phyloP scores from a whole-genome alignment of 2,329 filamentous ascomycete genomes.

The Cladophialophora carrionii region DNA sequence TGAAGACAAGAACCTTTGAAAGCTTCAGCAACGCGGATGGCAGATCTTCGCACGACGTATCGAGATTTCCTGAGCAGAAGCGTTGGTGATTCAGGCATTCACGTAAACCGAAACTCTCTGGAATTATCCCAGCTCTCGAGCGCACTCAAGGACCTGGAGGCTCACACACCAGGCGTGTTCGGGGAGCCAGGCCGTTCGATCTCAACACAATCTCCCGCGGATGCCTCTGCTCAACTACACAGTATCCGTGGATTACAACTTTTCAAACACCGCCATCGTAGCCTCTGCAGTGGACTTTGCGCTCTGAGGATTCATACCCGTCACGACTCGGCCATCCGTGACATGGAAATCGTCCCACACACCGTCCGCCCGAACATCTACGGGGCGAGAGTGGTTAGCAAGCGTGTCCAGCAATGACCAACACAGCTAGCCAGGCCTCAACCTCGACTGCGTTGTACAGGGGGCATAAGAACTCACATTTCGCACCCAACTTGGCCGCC shows the following conservation, averaged over 20 bases:
- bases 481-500: conserved; percentile 41
- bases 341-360: conserved; percentile 43
- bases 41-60: neutral
- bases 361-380: conserved; percentile 41
- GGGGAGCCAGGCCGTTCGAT: neutral
- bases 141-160: neutral
- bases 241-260: conserved; percentile 38
- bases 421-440: neutral
- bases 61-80: neutral
- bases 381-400: conserved; percentile 5
- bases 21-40: neutral
- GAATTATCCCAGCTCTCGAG: neutral
- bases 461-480: conserved; percentile 39
- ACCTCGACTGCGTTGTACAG: neutral
- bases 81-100: neutral
- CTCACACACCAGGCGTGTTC: neutral
- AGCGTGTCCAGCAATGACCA: neutral
- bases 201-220: neutral
- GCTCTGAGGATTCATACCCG: conserved; percentile 51
- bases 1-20: neutral
- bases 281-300: conserved; percentile 47
- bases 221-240: neutral
- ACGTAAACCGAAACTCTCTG: neutral
- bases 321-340: conserved; percentile 48
- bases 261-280: conserved; percentile 47